phyloP scores from a whole-genome alignment of 2,329 filamentous ascomycete genomes.

The Elsinoe necatrix region DNA sequence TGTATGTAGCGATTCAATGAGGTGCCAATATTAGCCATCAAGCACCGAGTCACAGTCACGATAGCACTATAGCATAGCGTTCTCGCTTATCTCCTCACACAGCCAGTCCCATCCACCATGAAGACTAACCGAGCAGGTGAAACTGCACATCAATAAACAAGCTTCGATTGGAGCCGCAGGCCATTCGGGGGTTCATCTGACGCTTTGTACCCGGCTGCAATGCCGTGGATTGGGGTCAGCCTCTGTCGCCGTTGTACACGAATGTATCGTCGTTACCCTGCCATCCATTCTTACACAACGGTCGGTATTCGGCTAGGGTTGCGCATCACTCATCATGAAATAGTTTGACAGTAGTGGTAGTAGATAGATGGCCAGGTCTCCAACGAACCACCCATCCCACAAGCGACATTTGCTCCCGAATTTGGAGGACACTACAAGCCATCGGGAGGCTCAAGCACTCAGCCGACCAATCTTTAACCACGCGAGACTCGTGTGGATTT shows the following conservation, averaged over 20 bases:
- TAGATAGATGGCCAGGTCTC: neutral
- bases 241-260: neutral
- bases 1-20: constrained; percentile 5
- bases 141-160: neutral
- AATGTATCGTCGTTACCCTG: neutral
- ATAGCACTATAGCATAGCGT: neutral
- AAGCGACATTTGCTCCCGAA: neutral
- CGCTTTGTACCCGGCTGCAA: neutral
- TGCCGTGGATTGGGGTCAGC: neutral
- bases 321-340: neutral
- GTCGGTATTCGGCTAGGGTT: neutral
- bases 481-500: constrained; percentile 6
- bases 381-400: neutral
- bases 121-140: constrained; percentile 9
- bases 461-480: neutral
- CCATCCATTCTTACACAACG: constrained; percentile 2
- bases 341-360: neutral
- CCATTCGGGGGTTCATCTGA: neutral
- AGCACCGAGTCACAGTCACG: neutral
- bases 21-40: neutral
- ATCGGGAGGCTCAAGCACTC: neutral
- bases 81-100: constrained; percentile 7
- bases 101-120: neutral
- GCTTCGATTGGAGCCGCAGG: neutral
- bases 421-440: neutral